Base-by-base conservation (phyloP, 192 early-diverging fungal genomes). In the Kappamyces sp. region DNA sequence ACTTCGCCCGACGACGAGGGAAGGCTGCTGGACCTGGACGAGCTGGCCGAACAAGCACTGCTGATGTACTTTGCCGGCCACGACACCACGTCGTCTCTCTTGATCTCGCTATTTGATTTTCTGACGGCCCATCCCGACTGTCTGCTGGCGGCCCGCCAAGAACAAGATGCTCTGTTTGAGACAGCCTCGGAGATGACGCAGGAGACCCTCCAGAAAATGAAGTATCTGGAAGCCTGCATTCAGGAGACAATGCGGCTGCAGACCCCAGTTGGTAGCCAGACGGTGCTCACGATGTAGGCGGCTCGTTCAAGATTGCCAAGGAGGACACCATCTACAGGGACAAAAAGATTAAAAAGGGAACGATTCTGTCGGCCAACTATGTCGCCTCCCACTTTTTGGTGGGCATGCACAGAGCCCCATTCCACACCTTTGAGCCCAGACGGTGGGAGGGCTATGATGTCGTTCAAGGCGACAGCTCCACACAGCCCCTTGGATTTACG, bases 11-110 rank as follows among this genome's bases (percentile, higher is more conserved):
- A 43, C 41, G 10, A 32, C 9, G 33, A 41, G 5, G 38, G 55
- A 15, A 9, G 46, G 32, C 9, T 15, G 39, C 15, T 41, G 38
- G 33, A 15, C 41, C 23, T 7, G 23, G 41, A 57, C 31, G 15
- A 57, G 39, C 32, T 57, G 2, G 55, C 23, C 23, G 55, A 57
- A 31, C 34, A 34, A 36, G 55, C 38, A 6, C 7, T 57, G 3
- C 55, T 57, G 10, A 57, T 57, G 55, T 31, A 44, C 4, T 57
- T 57, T 57, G 55, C 55, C 46, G 55, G 55, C 1, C 55, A 57
- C 33, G 55, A 57, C 41, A 57, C 55, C 23, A 31, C 55, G 15
- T 5, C 31, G 9, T 57, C 55, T 0, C 15, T 13, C 3, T 32
- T 57, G 15, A 36, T 57, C 23, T 34, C 31, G 2, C 38, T 41